Percentiles rank a stretch among this genome's conserved stretches.
phyloP scores from a whole-genome alignment of 2,329 filamentous ascomycete genomes.

The Calonectria honghensis region DNA sequence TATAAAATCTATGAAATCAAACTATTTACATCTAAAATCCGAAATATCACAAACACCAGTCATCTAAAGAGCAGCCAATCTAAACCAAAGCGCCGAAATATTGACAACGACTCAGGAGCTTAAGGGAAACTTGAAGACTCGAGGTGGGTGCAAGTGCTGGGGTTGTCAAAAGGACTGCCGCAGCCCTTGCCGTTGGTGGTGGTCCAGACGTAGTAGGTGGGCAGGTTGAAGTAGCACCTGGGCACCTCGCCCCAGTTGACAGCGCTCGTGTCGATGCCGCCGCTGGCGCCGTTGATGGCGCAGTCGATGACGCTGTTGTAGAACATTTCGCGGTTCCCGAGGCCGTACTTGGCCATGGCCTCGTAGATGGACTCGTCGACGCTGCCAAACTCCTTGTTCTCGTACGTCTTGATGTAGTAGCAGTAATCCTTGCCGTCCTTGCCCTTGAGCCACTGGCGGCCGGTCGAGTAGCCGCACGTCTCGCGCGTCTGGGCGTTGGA shows the following conservation, averaged over 20 bases:
- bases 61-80: background rate
- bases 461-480: background rate
- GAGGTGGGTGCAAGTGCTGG: background rate
- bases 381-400: background rate
- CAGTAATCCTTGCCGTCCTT: slow-evolving; percentile 12
- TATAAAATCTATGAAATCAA: background rate
- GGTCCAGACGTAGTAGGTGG: background rate
- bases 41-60: background rate
- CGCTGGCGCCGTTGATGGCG: background rate
- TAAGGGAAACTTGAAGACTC: background rate
- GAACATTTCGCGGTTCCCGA: slow-evolving; percentile 7
- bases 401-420: background rate
- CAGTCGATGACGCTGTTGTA: background rate
- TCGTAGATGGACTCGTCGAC: background rate
- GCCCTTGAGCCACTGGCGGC: slow-evolving; percentile 11
- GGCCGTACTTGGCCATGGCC: background rate
- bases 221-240: background rate
- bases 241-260: slow-evolving; percentile 9
- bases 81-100: background rate
- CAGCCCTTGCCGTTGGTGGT: background rate
- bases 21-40: background rate
- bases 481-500: background rate
- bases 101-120: background rate
- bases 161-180: background rate
- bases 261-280: background rate